Conservation (phyloP, 352 stramenopile genomes). For the Pythium aristosporum region DNA sequence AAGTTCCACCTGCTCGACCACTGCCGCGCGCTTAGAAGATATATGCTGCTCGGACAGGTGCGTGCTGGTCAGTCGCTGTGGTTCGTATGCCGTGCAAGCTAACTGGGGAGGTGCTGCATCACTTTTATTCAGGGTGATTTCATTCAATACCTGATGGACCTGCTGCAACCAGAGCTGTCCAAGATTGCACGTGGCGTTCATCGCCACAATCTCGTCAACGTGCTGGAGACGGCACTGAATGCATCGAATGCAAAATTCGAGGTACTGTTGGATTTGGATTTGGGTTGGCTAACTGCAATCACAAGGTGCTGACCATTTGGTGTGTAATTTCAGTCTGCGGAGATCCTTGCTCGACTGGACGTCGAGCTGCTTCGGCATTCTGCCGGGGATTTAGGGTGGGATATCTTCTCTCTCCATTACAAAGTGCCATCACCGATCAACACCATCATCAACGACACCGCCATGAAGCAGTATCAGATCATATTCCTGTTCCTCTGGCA, state of each 20-base stretch:
- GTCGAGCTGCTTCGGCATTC: constrained; percentile 89
- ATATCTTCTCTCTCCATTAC: constrained; percentile 93
- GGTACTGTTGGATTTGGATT: constrained; percentile 35
- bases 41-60: constrained; percentile 97
- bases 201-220: constrained; percentile 92
- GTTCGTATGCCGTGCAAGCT: background rate
- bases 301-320: background rate
- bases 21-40: constrained; percentile 95
- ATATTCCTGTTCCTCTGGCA: constrained; percentile 92
- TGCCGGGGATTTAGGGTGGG: constrained; percentile 91
- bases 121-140: constrained; percentile 89
- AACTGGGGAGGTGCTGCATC: background rate
- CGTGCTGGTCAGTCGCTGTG: background rate
- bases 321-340: constrained; percentile 47
- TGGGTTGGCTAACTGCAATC: background rate
- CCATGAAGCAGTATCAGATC: constrained; percentile 86
- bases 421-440: constrained; percentile 85
- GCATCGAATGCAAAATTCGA: constrained; percentile 96
- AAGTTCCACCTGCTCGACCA: constrained; percentile 94
- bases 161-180: constrained; percentile 87
- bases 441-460: constrained; percentile 83
- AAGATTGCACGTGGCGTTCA: constrained; percentile 92
- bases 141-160: constrained; percentile 95
- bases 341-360: constrained; percentile 92
- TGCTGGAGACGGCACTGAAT: constrained; percentile 94